Base-by-base conservation (phyloP, 2,329 filamentous ascomycete genomes). In the Talaromyces atroroseus region DNA sequence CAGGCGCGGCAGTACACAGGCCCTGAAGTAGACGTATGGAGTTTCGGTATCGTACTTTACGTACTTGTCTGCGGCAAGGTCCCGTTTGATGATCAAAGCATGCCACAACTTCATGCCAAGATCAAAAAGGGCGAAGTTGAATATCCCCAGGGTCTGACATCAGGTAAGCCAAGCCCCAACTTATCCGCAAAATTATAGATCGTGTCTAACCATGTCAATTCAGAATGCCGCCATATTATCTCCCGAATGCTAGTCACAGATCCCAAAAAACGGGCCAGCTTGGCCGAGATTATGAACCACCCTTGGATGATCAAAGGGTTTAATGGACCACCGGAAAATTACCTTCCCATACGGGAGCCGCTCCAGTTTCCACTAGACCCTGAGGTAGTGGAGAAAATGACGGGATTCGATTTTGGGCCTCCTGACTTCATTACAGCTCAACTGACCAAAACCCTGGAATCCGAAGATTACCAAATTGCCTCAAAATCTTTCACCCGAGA, bases 31-130 rank as follows among this genome's bases (percentile, higher is more conserved):
- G 94, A 99, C 68, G 84, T 97, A 1, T 99, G 94, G 94, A 97
- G 94, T 76, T 97, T 97, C 73, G 94, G 94, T 21, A 96, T 99
- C 64, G 94, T 99, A 12, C 82, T 99, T 14, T 99, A 97, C 66
- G 94, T 99, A 57, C 76, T 99, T 60, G 94, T 97, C 3, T 97
- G 94, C 69, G 94, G 94, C 52, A 97, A 97, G 73, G 94, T 99
- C 3, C 94, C 94, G 0, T 99, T 99, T 67, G 94, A 99, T 70
- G 94, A 99, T 69, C 94, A 99, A 75, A 96, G 92, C 76, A 99
- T 99, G 91, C 94, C 92, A 36, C 92, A 95, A 61, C 79, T 99
- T 49, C 94, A 99, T 74, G 92, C 92, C 58, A 99, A 99, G 77
- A 99, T 99, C 74, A 99, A 99, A 78, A 95, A 95, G 70, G 94